Percentiles rank a stretch among this genome's conserved stretches.
Evolutionary conservation across 257 asterid species (phyloP).

Genomic region (Salvia hispanica): DNA sequence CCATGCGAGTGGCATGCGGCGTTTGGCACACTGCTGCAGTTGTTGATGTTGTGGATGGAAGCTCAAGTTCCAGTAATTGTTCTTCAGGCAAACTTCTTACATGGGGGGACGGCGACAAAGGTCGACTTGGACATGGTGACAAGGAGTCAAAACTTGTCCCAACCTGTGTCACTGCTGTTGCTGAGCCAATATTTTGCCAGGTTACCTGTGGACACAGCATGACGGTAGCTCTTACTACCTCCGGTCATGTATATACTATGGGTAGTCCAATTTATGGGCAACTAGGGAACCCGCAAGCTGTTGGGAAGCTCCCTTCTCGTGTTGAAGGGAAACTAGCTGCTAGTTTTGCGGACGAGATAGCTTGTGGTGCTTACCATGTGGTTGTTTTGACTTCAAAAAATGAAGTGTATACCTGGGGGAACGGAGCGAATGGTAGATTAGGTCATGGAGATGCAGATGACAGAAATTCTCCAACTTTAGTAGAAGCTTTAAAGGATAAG

Average conservation of each 20-base stretch:
- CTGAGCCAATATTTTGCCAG: conserved; percentile 90
- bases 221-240: conserved; percentile 89
- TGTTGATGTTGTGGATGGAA: conserved; percentile 95
- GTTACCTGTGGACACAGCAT: conserved; percentile 93
- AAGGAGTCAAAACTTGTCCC: conserved; percentile 91
- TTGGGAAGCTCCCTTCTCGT: conserved; percentile 79
- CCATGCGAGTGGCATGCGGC: conserved; percentile 88
- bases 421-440: conserved; percentile 91
- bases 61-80: conserved; percentile 87
- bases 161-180: conserved; percentile 95
- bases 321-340: conserved; percentile 78
- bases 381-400: conserved; percentile 84
- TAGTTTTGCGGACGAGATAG: conserved; percentile 85
- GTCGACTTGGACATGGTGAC: conserved; percentile 89
- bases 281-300: conserved; percentile 83
- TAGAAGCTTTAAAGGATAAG: conserved; percentile 84
- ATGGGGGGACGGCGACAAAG: conserved; percentile 98
- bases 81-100: conserved; percentile 91
- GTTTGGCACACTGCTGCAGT: conserved; percentile 99
- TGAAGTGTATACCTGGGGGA: conserved; percentile 96
- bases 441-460: conserved; percentile 93
- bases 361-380: conserved; percentile 93
- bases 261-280: conserved; percentile 96
- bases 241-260: conserved; percentile 85
- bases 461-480: conserved; percentile 74